phyloP scores from a whole-genome alignment of 208 protist species.

The Leishmania major region DNA sequence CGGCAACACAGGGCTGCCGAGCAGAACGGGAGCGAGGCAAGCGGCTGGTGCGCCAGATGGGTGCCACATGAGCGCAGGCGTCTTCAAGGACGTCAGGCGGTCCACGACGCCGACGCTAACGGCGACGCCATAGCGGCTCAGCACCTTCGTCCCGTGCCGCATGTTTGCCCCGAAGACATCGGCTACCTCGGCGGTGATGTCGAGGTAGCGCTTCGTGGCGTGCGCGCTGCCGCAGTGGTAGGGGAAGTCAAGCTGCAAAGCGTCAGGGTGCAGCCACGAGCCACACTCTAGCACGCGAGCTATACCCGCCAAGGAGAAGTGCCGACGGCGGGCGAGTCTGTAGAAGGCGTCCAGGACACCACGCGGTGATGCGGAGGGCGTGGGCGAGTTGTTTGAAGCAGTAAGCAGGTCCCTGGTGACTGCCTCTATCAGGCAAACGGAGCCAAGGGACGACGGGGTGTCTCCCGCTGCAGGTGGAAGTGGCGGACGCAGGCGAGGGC shows the following conservation, averaged over 20 bases:
- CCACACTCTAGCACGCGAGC: conserved; percentile 47
- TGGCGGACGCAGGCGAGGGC: conserved; percentile 31
- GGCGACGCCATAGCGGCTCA: conserved; percentile 79
- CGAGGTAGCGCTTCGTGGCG: conserved; percentile 72
- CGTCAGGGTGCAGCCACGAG: conserved; percentile 42
- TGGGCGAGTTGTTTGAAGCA: not conserved
- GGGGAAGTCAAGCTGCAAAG: conserved; percentile 69
- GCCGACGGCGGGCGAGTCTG: conserved; percentile 46
- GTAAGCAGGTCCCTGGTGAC: conserved; percentile 28
- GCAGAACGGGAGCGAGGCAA: conserved; percentile 68
- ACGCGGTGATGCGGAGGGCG: not conserved
- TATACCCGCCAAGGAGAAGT: conserved; percentile 58
- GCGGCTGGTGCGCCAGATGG: conserved; percentile 71
- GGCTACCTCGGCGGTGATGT: conserved; percentile 57
- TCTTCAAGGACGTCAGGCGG: conserved; percentile 22
- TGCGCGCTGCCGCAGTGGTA: conserved; percentile 82
- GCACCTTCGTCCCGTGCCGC: conserved; percentile 70
- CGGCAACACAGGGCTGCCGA: conserved; percentile 45
- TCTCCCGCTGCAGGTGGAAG: not conserved
- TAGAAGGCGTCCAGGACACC: conserved; percentile 56
- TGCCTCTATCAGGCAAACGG: conserved; percentile 64
- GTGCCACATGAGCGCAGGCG: conserved; percentile 71
- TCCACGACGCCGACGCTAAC: conserved; percentile 65
- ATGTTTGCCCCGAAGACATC: conserved; percentile 37
- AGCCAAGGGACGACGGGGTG: conserved; percentile 31